Evolutionary conservation across 495 filamentous ascomycete species (phyloP), one percentile per base, ranked within the genome.

Genomic region (Haplographium delicatum): DNA sequence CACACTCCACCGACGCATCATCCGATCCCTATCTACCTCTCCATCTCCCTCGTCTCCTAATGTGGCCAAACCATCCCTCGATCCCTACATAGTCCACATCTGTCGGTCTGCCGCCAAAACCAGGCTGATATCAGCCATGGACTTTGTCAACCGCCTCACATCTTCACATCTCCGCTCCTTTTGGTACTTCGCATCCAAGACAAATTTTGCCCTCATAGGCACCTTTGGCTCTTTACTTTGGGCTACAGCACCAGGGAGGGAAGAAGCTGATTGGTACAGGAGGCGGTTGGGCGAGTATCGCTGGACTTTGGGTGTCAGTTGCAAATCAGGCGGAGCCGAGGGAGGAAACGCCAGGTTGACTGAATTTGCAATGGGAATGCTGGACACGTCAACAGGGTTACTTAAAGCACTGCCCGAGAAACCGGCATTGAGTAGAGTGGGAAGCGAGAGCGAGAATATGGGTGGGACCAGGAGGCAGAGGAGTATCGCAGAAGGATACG

Each of bases 211-310:
- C 0, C 74, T 91, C 27, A 88, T 91, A 53, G 86, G 86, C 44
- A 88, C 85, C 1, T 91, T 91, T 57, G 86, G 86, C 22, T 79
- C 73, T 1, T 77, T 97, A 5, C 78, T 98, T 0, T 90, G 88
- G 75, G 87, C 91, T 22, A 93, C 89, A 0, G 83, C 85, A 0
- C 91, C 91, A 0, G 86, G 84, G 9, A 74, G 79, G 16, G 91
- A 97, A 65, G 93, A 98, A 67, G 88, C 88, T 3, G 89, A 94
- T n/a, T 98, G 95, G 76, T 98, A 98, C 68, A 81, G 85, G 18
- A 75, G 84, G 2, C 72, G 93, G 3, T 72, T 96, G 9, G 81
- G 81, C 50, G 93, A 98, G 71, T 96, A 95, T 63, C 73, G 88
- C 38, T 98, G 93, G 93, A 96, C 91, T 1, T 71, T 98, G 52